A percentile compares a stretch with the other conserved stretches of the same genome.
Evolutionary conservation across 2,329 filamentous ascomycete species (phyloP).

Genomic region (Grosmannia serpens): DNA sequence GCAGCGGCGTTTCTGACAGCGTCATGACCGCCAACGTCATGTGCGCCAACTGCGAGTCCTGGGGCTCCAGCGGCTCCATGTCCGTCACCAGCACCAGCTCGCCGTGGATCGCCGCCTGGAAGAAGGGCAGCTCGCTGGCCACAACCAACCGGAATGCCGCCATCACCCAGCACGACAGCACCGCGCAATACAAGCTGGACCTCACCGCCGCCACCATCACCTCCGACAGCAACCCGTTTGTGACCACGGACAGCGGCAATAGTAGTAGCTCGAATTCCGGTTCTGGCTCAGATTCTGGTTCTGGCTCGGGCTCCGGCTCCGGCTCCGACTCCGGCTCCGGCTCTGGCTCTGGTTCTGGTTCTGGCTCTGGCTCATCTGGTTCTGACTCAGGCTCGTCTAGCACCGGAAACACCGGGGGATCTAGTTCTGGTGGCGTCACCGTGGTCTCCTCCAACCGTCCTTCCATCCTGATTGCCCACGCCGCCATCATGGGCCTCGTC

Average conservation of each 20-base stretch:
- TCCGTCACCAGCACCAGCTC: conserved; percentile 27
- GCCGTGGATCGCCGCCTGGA: conserved; percentile 45
- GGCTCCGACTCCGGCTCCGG: neutral
- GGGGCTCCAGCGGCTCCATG: conserved; percentile 31
- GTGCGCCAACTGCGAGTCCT: conserved; percentile 40
- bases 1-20: conserved; percentile 41
- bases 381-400: neutral
- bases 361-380: conserved; percentile 1
- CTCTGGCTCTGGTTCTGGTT: neutral
- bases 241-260: conserved; percentile 10
- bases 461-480: conserved; percentile 32
- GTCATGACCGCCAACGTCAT: conserved; percentile 49
- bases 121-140: conserved; percentile 31
- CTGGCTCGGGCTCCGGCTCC: conserved; percentile 4
- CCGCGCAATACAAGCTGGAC: conserved; percentile 34
- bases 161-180: conserved; percentile 36
- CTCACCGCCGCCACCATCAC: conserved; percentile 33
- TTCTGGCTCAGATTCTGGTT: conserved; percentile 4
- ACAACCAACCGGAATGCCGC: conserved; percentile 25
- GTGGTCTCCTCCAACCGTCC: neutral
- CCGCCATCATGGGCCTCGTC: conserved; percentile 48
- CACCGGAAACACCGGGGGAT: neutral
- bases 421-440: neutral
- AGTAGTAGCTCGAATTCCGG: conserved; percentile 1
- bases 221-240: conserved; percentile 42